Base-by-base conservation (phyloP, 192 early-diverging fungal genomes). In the Backusella liffmaniae region DNA sequence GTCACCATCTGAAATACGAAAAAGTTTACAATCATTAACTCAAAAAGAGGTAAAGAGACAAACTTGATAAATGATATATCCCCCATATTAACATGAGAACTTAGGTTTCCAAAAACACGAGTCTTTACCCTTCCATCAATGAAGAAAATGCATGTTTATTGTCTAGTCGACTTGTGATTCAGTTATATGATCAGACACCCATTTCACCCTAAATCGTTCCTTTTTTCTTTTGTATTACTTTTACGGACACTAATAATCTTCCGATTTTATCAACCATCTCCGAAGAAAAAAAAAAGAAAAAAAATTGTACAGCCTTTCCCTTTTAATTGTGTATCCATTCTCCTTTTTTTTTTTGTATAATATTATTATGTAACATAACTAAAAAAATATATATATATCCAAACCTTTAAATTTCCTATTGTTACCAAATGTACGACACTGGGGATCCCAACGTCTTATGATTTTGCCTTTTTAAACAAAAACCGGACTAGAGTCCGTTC, bases 181-280 rank as follows among this genome's bases (percentile, higher is more conserved):
- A 79, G 44, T 69, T 79, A 18, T 71, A 71, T 66, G 78, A 79
- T 71, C 76, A 77, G 49, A 70, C 70, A 9, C 76, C 76, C 21
- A 44, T 70, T 35, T 72, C 76, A 15, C 76, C 76, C 12, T 77
- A 73, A 77, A 62, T 29, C 56, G 21, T 29, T 62, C 56, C 8
- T 59, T 59, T 59, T 59, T 23, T 44, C 42, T 44, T 59, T 59
- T 59, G 21, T 26, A 56, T 56, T 59, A 12, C 56, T 23, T 26
- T 23, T 21, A 56, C 53, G 53, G 53, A 59, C 53, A 59, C 53
- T 59, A 23, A 59, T 59, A 23, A 59, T 59, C 53, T 59, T 26
- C 53, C 53, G 53, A 59, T 26, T 59, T 32, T 59, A 49, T 59
- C n/a, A 59, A 21, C 5, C 23, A 26, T 23, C 23, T 26, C 53